Conservation (phyloP, 768 basidiomycete genomes). For the Leccinellum albellum region DNA sequence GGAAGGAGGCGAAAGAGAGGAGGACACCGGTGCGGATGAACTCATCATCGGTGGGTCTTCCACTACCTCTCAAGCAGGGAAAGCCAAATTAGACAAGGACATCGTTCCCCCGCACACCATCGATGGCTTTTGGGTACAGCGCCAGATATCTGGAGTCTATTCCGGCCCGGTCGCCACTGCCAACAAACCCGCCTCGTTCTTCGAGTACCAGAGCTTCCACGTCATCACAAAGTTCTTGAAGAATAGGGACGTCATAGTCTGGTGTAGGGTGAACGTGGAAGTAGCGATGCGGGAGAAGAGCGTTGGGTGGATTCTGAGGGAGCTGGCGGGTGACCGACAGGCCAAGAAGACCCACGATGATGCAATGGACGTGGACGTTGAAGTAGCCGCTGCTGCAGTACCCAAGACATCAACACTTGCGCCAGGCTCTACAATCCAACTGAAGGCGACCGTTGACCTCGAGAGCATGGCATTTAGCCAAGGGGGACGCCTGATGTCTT, state of each 20-base stretch:
- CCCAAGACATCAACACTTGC: conserved; percentile 84
- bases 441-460: conserved; percentile 81
- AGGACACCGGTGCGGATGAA: conserved; percentile 57
- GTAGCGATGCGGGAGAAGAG: conserved; percentile 98
- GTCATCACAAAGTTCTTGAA: conserved; percentile 87
- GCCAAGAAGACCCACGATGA: conserved; percentile 47
- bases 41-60: conserved; percentile 76
- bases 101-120: conserved; percentile 85
- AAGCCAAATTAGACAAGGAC: conserved; percentile 65
- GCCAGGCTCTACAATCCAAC: conserved; percentile 83
- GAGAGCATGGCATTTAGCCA: conserved; percentile 96
- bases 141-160: conserved; percentile 86
- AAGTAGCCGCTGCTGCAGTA: conserved; percentile 41
- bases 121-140: conserved; percentile 98
- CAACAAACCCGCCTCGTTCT: conserved; percentile 82
- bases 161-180: conserved; percentile 92
- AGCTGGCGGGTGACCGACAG: conserved; percentile 79
- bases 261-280: conserved; percentile 96
- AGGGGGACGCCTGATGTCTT: conserved; percentile 95
- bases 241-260: conserved; percentile 93
- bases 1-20: conserved; percentile 42
- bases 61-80: conserved; percentile 41
- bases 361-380: conserved; percentile 78
- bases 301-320: conserved; percentile 91
- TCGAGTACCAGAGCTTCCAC: conserved; percentile 90